Conservation (phyloP, 805 yeast genomes). For the Kluyveromyces siamensis region DNA sequence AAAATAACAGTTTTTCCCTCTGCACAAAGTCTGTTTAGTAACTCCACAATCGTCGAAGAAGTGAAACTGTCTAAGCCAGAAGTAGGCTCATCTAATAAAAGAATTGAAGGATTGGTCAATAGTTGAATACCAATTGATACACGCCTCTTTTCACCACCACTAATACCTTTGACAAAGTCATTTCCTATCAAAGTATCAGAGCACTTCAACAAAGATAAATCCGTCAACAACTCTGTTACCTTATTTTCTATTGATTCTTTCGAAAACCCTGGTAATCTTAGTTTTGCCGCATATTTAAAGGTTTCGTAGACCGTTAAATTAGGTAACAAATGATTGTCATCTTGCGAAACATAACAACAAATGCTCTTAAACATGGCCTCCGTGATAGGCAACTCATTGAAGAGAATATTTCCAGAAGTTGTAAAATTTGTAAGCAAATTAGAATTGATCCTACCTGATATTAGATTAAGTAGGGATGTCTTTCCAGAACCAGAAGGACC, state of each 20-base stretch:
- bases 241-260: conserved; percentile 36
- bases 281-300: conserved; percentile 56
- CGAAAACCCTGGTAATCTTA: conserved; percentile 45
- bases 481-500: conserved; percentile 82
- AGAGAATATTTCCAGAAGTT: conserved; percentile 34
- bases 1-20: conserved; percentile 58
- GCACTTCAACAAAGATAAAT: conserved; percentile 66
- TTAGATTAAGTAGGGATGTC: conserved; percentile 52
- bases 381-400: conserved; percentile 35
- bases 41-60: conserved; percentile 54
- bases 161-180: conserved; percentile 55
- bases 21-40: conserved; percentile 46
- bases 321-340: conserved; percentile 64
- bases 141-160: conserved; percentile 87
- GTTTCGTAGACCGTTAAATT: conserved; percentile 74
- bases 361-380: conserved; percentile 31
- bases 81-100: conserved; percentile 81
- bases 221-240: conserved; percentile 51
- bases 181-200: conserved; percentile 64
- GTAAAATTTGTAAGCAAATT: conserved; percentile 21
- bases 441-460: conserved; percentile 48
- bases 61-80: conserved; percentile 81
- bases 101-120: conserved; percentile 58
- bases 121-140: conserved; percentile 77
- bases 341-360: conserved; percentile 76